Evolutionary conservation across 2,329 filamentous ascomycete species (phyloP).

Genomic region (Cordyceps javanica): DNA sequence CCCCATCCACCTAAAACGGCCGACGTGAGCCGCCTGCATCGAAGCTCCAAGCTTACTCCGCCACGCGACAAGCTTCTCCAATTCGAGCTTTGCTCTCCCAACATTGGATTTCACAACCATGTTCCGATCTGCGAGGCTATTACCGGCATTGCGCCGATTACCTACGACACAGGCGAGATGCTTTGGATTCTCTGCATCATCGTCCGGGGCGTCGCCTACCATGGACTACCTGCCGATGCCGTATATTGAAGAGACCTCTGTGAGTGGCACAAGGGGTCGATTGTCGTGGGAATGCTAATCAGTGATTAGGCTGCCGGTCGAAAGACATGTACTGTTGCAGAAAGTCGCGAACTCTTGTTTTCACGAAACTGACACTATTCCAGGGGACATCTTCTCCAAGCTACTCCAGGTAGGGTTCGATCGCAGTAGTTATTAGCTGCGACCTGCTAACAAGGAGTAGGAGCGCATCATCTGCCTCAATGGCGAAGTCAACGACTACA

Average conservation of each 20-base stretch:
- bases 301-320: conserved; percentile 62
- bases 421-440: background rate
- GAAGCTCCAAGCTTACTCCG: background rate
- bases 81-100: conserved; percentile 2
- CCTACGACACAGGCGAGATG: conserved; percentile 30
- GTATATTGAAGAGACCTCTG: conserved; percentile 45
- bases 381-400: conserved; percentile 78
- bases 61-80: conserved; percentile 1
- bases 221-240: conserved; percentile 48
- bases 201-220: conserved; percentile 22
- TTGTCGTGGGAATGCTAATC: conserved; percentile 21
- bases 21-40: background rate
- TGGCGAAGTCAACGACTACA: conserved; percentile 80
- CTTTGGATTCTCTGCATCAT: conserved; percentile 39
- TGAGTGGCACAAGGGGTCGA: conserved; percentile 19
- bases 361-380: background rate
- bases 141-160: conserved; percentile 29
- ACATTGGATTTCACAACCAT: conserved; percentile 17
- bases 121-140: conserved; percentile 25
- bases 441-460: conserved; percentile 30
- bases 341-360: background rate
- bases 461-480: conserved; percentile 95
- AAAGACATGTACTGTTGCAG: conserved; percentile 59
- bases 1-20: background rate
- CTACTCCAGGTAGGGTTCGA: conserved; percentile 56